These are phyloP conservation scores for Solanum sparsipilum DNA, from an alignment of 257 asterid species.

Conservation along the genomic window DNA sequence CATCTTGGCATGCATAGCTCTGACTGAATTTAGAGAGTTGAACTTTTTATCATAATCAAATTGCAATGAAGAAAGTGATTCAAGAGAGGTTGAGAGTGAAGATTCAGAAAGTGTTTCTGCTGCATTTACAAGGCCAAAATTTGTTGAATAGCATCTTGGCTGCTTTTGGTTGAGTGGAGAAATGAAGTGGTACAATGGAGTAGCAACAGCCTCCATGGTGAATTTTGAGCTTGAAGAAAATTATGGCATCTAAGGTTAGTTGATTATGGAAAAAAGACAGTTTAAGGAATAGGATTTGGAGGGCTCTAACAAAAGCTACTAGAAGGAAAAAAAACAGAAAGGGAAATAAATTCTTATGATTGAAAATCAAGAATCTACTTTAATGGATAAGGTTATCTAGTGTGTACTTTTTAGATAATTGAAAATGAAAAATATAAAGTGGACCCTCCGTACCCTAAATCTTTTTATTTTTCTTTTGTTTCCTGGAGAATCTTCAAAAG, in stretches of 20 bases:
- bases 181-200: constrained; percentile 17
- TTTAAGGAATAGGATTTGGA: neutral
- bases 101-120: constrained; percentile 20
- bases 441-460: neutral
- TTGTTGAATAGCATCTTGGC: constrained; percentile 3
- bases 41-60: constrained; percentile 6
- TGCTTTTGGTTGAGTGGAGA: constrained; percentile 8
- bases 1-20: constrained; percentile 54
- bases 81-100: constrained; percentile 12
- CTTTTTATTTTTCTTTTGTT: neutral
- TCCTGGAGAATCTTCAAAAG: neutral
- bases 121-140: constrained; percentile 13
- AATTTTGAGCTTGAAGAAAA: neutral
- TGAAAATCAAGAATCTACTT: neutral
- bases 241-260: neutral
- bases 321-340: neutral
- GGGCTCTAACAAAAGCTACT: neutral
- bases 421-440: neutral
- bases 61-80: constrained; percentile 8
- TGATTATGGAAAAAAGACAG: neutral
- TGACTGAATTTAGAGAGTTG: constrained; percentile 19
- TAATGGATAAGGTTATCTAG: constrained; percentile 28
- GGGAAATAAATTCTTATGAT: neutral
- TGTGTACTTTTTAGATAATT: neutral
- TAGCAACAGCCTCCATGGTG: constrained; percentile 33